phyloP scores from a whole-genome alignment of 2,329 filamentous ascomycete species.

The Hymenoscyphus linearis region DNA sequence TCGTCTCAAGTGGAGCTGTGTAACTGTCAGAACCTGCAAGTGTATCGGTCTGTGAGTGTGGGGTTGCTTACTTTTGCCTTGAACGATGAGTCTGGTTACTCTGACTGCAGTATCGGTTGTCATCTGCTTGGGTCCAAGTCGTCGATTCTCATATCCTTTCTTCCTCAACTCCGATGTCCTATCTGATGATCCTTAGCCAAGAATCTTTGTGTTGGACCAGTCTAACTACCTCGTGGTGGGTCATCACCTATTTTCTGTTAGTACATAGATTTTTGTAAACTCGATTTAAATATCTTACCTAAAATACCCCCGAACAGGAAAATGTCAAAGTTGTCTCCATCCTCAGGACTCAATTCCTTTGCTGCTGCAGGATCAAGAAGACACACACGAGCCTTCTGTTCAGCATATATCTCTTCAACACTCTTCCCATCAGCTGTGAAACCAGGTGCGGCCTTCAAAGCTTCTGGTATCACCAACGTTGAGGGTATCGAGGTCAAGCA shows the following conservation, averaged over 20 bases:
- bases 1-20: constrained; percentile 68
- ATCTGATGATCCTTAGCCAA: constrained; percentile 47
- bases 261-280: constrained; percentile 5
- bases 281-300: constrained; percentile 47
- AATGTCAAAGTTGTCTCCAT: constrained; percentile 77
- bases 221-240: constrained; percentile 70
- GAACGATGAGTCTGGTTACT: constrained; percentile 83
- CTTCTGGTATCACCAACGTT: constrained; percentile 58
- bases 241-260: constrained; percentile 65
- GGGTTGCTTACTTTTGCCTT: constrained; percentile 65
- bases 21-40: not conserved
- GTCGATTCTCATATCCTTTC: constrained; percentile 84
- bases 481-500: constrained; percentile 75
- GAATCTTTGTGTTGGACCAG: not conserved
- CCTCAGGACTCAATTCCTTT: constrained; percentile 76
- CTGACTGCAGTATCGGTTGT: constrained; percentile 96
- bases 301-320: constrained; percentile 96
- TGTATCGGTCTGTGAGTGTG: not conserved
- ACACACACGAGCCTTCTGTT: constrained; percentile 72
- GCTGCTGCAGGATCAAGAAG: constrained; percentile 81
- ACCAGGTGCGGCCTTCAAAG: constrained; percentile 49
- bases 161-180: constrained; percentile 91
- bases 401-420: constrained; percentile 75
- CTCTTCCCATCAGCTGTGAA: constrained; percentile 70
- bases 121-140: constrained; percentile 92